Conservation (phyloP, 2,329 filamentous ascomycete species). For the Talaromyces sp. region DNA sequence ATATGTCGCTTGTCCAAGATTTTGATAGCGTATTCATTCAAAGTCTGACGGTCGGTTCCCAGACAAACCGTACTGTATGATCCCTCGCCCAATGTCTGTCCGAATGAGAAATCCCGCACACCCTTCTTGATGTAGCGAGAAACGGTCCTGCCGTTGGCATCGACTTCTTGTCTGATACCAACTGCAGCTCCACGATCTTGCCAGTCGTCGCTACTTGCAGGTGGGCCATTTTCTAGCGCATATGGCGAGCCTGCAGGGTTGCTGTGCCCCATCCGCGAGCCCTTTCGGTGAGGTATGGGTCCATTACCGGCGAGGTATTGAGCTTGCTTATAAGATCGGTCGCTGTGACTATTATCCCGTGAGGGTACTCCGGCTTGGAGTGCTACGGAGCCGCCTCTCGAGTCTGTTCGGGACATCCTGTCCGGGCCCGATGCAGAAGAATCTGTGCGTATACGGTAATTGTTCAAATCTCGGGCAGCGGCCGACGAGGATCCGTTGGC, state of each 20-base stretch:
- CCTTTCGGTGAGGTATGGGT: conserved; percentile 69
- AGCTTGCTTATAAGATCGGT: conserved; percentile 63
- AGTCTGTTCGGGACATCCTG: conserved; percentile 58
- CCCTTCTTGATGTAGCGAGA: conserved; percentile 90
- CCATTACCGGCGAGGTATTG: conserved; percentile 58
- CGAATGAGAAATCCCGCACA: conserved; percentile 94
- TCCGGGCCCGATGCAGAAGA: conserved; percentile 56
- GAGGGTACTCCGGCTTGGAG: conserved; percentile 61
- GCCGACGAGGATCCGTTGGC: conserved; percentile 40
- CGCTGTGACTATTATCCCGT: conserved; percentile 66
- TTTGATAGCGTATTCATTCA: conserved; percentile 97
- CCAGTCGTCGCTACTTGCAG: conserved; percentile 82
- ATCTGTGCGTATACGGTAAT: conserved; percentile 58
- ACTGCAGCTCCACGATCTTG: conserved; percentile 91
- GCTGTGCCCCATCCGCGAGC: conserved; percentile 67
- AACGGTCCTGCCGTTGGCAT: conserved; percentile 77
- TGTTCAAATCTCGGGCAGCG: conserved; percentile 37
- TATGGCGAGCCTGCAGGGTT: conserved; percentile 47
- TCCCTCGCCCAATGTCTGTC: conserved; percentile 84
- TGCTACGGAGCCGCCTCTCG: conserved; percentile 57
- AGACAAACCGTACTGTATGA: conserved; percentile 96
- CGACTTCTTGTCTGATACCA: conserved; percentile 74
- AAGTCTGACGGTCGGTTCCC: conserved; percentile 86
- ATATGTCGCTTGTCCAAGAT: conserved; percentile 98
- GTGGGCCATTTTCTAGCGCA: conserved; percentile 55